phyloP scores from a whole-genome alignment of 176 grass and related monocot species.

The Oryza longistaminata region DNA sequence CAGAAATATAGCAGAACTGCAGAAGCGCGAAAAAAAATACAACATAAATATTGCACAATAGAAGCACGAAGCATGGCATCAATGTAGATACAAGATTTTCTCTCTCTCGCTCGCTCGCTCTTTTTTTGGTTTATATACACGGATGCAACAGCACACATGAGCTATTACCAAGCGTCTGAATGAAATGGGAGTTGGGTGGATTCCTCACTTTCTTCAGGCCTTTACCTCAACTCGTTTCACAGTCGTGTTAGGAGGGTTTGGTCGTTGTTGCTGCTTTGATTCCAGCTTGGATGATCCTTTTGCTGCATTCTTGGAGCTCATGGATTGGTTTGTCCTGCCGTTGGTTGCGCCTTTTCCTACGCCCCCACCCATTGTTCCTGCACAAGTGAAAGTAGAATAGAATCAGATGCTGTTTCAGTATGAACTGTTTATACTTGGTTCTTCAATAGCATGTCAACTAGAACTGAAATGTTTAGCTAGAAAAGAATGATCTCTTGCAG shows the following conservation, averaged over 20 bases:
- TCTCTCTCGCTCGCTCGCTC: background rate
- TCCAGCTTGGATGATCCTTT: slow-evolving; percentile 40
- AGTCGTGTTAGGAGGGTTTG: background rate
- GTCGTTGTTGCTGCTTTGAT: slow-evolving; percentile 19
- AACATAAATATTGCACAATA: background rate
- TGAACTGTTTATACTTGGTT: background rate
- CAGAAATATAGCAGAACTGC: background rate
- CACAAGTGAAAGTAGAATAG: background rate
- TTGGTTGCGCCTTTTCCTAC: slow-evolving; percentile 10
- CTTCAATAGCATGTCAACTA: background rate
- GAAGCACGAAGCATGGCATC: background rate
- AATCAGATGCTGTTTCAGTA: background rate
- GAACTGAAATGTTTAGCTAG: background rate
- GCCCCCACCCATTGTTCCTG: background rate
- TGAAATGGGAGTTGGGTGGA: background rate
- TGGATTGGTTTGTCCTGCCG: background rate
- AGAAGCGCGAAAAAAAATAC: background rate
- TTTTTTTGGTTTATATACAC: slow-evolving; percentile 27
- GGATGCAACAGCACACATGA: slow-evolving; percentile 17
- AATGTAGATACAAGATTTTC: slow-evolving; percentile 9
- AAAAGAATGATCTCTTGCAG: background rate
- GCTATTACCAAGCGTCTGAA: background rate
- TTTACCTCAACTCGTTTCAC: slow-evolving; percentile 26
- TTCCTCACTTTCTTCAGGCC: slow-evolving; percentile 37
- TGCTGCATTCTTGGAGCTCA: background rate